Base-by-base conservation (phyloP, 1,284 basidiomycete genomes). In the Cutaneotrichosporon sp. region DNA sequence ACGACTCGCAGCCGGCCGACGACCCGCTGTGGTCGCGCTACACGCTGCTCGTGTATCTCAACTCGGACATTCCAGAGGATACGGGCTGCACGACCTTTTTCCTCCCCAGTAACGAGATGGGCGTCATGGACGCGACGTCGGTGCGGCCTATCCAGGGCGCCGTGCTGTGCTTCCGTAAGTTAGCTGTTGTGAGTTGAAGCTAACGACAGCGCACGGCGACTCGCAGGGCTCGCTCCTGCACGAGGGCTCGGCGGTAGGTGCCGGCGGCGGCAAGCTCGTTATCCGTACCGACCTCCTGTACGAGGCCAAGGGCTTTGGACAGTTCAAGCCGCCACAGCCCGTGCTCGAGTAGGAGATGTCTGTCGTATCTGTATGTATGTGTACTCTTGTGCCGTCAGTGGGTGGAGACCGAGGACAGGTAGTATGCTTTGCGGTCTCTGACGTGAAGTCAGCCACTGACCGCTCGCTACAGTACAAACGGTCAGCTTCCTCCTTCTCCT, bases 21-120 rank as follows among this genome's bases (percentile, higher is more conserved):
- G 72, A 75, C 56, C 72, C 73, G 3, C 62, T 75, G 9, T 75
- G 72, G 72, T 80, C 79, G 1, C 74, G 80, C 4, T 77, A 80
- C 51, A 81, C 81, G 5, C 71, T 81, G 52, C 76, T 82, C 17
- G 78, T 82, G 50, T 82, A 82, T 64, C 77, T 82, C 55, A 81
- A 81, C 66, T 64, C 61, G 14, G 73, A 75, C 52, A 71, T 75
- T 23, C 70, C 74, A 4, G 68, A 72, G n/a, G 70, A 69, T 34
- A 70, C 71, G 14, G 81, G 80, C 17, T 77, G 76, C 55, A 82
- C 81, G 4, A 81, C 80, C 2, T 81, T 80, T 68, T 81, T 81
- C 70, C 66, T 80, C 4, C 80, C 80, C 0, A 77, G 77, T 15
- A 53, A 55, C n/a, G 60, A 58, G 60, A 70, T 51, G 70, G 71